These are phyloP conservation scores for Psidium friedrichsthalianum DNA, from an alignment of 345 rosid species.

Conservation along the genomic window DNA sequence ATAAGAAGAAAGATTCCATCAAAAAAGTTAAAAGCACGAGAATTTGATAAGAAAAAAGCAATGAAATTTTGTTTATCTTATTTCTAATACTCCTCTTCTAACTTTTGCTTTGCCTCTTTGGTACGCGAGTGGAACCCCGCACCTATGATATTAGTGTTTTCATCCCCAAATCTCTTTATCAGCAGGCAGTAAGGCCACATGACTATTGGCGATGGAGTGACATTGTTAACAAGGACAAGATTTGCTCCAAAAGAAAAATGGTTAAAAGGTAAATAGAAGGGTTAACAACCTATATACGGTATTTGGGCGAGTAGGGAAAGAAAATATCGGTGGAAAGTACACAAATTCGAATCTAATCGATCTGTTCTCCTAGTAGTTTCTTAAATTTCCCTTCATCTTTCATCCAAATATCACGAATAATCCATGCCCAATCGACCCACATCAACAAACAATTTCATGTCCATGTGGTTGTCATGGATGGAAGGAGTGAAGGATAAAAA, in stretches of 20 bases:
- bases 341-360: background rate
- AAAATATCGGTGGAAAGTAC: background rate
- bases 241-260: too few species aligned
- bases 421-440: background rate
- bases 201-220: too few species aligned
- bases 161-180: too few species aligned
- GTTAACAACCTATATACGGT: background rate
- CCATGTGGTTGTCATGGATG: background rate
- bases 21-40: too few species aligned
- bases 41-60: background rate
- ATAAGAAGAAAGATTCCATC: background rate
- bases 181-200: too few species aligned
- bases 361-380: background rate
- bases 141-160: too few species aligned
- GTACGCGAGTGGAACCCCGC: fast-evolving
- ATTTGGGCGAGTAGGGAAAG: background rate
- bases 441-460: background rate
- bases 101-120: too few species aligned
- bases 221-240: too few species aligned
- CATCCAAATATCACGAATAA: background rate
- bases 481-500: background rate
- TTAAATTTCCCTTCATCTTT: background rate
- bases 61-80: too few species aligned
- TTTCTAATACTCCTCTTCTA: too few species aligned
- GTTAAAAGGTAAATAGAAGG: background rate